Evolutionary conservation across 306 rosid genomes (phyloP).

Genomic region (Quercus berberidifolia): DNA sequence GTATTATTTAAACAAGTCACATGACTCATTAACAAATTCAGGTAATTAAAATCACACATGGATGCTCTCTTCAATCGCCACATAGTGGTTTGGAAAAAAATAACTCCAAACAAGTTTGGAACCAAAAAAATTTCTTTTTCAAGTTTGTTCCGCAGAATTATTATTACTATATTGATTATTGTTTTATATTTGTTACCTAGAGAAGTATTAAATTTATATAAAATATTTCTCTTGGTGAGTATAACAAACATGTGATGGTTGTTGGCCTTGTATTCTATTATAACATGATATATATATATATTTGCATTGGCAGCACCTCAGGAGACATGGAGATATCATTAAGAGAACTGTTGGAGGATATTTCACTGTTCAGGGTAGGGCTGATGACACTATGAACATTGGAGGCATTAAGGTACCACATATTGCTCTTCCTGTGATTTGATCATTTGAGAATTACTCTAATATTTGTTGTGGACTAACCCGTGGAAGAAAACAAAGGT

Average conservation of each 20-base stretch:
- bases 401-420: conserved; percentile 86
- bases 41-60: too few relatives aligned
- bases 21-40: too few relatives aligned
- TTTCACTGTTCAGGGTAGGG: conserved; percentile 74
- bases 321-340: conserved; percentile 87
- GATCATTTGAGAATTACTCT: neutral
- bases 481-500: neutral
- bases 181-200: neutral
- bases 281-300: conserved; percentile 13
- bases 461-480: neutral
- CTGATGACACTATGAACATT: conserved; percentile 95
- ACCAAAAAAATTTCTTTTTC: too few relatives aligned
- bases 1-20: too few relatives aligned
- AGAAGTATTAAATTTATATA: neutral
- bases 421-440: neutral
- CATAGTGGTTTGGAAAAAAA: too few relatives aligned
- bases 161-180: neutral
- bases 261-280: neutral
- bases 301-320: conserved; percentile 45
- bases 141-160: neutral
- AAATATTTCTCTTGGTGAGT: neutral
- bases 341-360: conserved; percentile 71
- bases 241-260: neutral
- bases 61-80: too few relatives aligned
- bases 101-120: too few relatives aligned